phyloP scores from a whole-genome alignment of 2,329 filamentous ascomycete genomes.

The Teratosphaeria epicoccoides region DNA sequence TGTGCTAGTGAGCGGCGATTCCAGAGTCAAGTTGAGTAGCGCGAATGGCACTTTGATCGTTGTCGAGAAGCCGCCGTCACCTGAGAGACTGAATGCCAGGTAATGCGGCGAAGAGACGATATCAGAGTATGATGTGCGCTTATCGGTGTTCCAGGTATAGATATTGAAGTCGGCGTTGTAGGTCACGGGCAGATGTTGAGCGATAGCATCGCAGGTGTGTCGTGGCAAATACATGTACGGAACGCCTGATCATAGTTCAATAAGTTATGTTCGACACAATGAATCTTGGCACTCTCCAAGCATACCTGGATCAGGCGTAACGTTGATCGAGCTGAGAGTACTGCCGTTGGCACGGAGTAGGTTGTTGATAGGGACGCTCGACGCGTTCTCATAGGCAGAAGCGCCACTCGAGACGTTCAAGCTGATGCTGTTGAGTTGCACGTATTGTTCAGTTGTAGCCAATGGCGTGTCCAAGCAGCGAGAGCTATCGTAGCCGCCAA shows the following conservation, averaged over 20 bases:
- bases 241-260: not conserved
- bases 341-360: constrained; percentile 2
- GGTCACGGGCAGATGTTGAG: constrained; percentile 19
- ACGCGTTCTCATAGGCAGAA: constrained; percentile 27
- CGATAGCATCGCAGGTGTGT: constrained; percentile 21
- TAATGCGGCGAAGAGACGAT: constrained; percentile 34
- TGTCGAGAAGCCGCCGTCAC: constrained; percentile 11
- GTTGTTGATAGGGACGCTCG: constrained; percentile 11
- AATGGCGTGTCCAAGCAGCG: constrained; percentile 6
- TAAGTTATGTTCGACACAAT: not conserved
- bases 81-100: constrained; percentile 31
- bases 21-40: constrained; percentile 30
- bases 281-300: not conserved
- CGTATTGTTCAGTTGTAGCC: constrained; percentile 4
- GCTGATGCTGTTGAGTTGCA: constrained; percentile 30
- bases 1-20: constrained; percentile 25
- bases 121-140: constrained; percentile 23
- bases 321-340: constrained; percentile 2
- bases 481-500: constrained; percentile 14
- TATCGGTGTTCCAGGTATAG: constrained; percentile 22
- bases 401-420: constrained; percentile 32
- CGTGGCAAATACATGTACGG: constrained; percentile 21
- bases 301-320: constrained; percentile 13
- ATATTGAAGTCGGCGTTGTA: constrained; percentile 14
- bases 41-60: constrained; percentile 35